These are phyloP conservation scores for Arthrocladium fulminans DNA, from an alignment of 2,329 filamentous ascomycete species.

Conservation along the genomic window DNA sequence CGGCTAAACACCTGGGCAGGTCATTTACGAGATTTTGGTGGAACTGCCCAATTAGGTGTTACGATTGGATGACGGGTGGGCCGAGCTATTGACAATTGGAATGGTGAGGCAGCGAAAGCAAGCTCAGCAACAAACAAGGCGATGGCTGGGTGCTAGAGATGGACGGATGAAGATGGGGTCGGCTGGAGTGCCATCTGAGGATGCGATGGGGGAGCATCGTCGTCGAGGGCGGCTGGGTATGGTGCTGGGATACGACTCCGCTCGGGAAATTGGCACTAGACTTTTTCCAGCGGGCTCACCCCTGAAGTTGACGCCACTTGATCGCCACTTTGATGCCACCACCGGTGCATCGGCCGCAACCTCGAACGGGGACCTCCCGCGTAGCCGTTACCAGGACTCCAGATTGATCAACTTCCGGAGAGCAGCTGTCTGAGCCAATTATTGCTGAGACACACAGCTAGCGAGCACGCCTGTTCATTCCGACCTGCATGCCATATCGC, in stretches of 20 bases:
- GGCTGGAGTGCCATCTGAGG: not conserved
- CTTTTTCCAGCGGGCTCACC: not conserved
- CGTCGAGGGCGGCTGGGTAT: not conserved
- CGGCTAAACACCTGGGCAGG: not conserved
- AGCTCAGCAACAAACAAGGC: not conserved
- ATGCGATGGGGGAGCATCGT: not conserved
- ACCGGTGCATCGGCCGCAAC: not conserved
- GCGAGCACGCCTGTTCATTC: not conserved
- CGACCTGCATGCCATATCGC: too few species aligned
- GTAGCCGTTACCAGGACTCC: not conserved
- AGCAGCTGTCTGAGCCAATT: not conserved
- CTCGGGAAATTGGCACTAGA: constrained; percentile 6
- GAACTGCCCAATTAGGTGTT: not conserved
- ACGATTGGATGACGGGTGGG: constrained; percentile 1
- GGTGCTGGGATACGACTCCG: not conserved
- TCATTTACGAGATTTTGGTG: constrained; percentile 3
- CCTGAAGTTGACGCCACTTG: not conserved
- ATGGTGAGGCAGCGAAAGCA: not conserved
- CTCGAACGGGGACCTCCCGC: not conserved
- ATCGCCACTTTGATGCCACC: too few species aligned
- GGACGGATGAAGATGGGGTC: not conserved
- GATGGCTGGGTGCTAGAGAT: not conserved
- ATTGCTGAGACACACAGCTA: not conserved
- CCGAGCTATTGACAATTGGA: not conserved
- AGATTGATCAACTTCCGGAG: not conserved